Percentiles rank a stretch among this genome's conserved stretches.
phyloP scores from a whole-genome alignment of 2,329 filamentous ascomycete species.

The Aspergillus uvarum region DNA sequence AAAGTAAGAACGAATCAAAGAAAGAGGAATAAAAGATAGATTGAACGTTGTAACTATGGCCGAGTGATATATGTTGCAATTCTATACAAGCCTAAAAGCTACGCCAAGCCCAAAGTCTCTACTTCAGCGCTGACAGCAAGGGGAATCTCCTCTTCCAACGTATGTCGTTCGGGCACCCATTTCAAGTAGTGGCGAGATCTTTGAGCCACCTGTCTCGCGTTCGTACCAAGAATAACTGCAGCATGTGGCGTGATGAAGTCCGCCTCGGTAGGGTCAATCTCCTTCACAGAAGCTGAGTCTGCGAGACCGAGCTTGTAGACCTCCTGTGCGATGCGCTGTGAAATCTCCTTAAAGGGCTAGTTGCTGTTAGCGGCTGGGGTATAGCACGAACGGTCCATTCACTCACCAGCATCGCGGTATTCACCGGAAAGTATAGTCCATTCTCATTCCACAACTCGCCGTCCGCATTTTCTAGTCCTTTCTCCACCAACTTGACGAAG shows the following conservation, averaged over 20 bases:
- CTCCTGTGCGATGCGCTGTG: constrained; percentile 22
- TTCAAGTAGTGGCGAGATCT: constrained; percentile 24
- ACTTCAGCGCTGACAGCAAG: constrained; percentile 25
- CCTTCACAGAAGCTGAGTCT: constrained; percentile 19
- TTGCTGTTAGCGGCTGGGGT: not conserved
- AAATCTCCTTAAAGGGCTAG: constrained; percentile 28
- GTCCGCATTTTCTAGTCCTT: constrained; percentile 32
- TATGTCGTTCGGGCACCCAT: constrained; percentile 24
- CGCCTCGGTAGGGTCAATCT: constrained; percentile 24
- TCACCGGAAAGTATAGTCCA: constrained; percentile 40
- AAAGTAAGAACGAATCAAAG: no score
- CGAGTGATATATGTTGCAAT: not conserved
- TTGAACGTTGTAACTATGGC: no score
- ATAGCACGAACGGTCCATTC: not conserved
- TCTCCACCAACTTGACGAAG: constrained; percentile 52
- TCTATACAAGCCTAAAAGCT: not conserved
- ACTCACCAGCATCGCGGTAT: constrained; percentile 27
- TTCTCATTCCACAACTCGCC: constrained; percentile 39
- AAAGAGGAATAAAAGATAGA: no score
- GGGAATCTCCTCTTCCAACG: constrained; percentile 27
- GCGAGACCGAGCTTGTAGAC: constrained; percentile 22
- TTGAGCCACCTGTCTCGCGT: constrained; percentile 24
- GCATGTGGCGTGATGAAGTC: constrained; percentile 25
- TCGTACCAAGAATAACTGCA: constrained; percentile 32
- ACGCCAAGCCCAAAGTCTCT: constrained; percentile 12